These are phyloP conservation scores for Globisporangium nodosum DNA, from an alignment of 352 stramenopile species.

Conservation along the genomic window DNA sequence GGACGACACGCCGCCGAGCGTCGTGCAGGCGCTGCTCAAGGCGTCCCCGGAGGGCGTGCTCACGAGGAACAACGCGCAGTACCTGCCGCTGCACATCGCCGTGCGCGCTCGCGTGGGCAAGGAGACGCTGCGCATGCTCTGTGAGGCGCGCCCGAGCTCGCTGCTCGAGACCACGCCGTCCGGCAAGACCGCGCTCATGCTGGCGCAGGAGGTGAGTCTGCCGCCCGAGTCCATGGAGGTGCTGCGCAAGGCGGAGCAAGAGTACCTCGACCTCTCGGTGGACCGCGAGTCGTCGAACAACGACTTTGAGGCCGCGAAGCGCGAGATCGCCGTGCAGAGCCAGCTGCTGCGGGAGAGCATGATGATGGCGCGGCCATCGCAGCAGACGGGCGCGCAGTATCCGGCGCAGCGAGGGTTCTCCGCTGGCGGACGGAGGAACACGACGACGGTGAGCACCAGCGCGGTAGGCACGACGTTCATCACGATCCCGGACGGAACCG, in stretches of 20 bases:
- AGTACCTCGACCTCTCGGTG: constrained; percentile 58
- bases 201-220: constrained; percentile 54
- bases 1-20: constrained; percentile 57
- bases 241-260: constrained; percentile 61
- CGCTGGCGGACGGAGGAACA: background rate
- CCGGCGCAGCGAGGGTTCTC: background rate
- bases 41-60: constrained; percentile 73
- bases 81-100: constrained; percentile 78
- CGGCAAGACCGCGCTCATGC: constrained; percentile 63
- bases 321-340: constrained; percentile 71
- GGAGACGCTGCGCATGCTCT: constrained; percentile 55
- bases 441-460: constrained; percentile 11
- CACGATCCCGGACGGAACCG: constrained; percentile 7
- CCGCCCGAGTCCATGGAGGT: constrained; percentile 40
- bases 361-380: constrained; percentile 16
- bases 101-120: constrained; percentile 48
- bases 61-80: constrained; percentile 80
- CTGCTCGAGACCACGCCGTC: constrained; percentile 64
- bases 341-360: constrained; percentile 75
- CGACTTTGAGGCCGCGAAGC: constrained; percentile 65
- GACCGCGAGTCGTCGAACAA: constrained; percentile 61
- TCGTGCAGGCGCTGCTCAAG: constrained; percentile 54
- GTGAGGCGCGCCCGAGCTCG: constrained; percentile 57
- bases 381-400: background rate
- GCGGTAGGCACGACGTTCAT: constrained; percentile 12